Evolutionary conservation across 2,329 filamentous ascomycete genomes (phyloP).

Genomic region (Waltergamsia citrina): DNA sequence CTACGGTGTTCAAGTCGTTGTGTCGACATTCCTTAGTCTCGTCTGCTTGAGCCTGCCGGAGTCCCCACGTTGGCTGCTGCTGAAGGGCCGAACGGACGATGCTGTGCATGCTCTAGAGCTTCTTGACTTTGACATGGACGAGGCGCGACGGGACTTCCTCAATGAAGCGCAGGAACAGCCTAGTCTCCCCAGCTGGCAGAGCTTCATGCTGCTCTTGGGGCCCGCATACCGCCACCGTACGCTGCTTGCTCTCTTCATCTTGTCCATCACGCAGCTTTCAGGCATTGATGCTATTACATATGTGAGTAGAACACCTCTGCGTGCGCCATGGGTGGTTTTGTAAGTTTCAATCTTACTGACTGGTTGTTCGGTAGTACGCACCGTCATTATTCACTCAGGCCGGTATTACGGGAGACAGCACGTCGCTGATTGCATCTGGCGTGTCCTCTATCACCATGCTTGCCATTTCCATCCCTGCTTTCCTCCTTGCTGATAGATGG

Average conservation of each 20-base stretch:
- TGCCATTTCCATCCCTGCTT: conserved; percentile 44
- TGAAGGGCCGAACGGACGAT: conserved; percentile 33
- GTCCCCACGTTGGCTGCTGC: conserved; percentile 48
- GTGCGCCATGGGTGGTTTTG: neutral
- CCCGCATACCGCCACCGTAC: conserved; percentile 36
- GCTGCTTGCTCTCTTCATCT: conserved; percentile 42
- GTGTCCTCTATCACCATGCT: conserved; percentile 51
- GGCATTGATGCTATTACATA: conserved; percentile 56
- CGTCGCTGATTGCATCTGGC: conserved; percentile 51
- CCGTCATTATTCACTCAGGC: conserved; percentile 51
- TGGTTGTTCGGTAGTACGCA: conserved; percentile 41
- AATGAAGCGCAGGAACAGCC: conserved; percentile 14
- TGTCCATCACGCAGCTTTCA: conserved; percentile 49
- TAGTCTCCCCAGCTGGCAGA: conserved; percentile 20
- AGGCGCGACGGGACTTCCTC: conserved; percentile 38
- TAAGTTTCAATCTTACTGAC: neutral
- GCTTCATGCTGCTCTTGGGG: conserved; percentile 20
- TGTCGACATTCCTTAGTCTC: conserved; percentile 26
- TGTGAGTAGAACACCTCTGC: no score
- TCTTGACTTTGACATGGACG: conserved; percentile 31
- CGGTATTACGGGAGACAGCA: conserved; percentile 40
- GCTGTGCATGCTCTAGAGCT: conserved; percentile 30
- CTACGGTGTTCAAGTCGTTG: conserved; percentile 34
- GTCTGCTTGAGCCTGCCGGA: conserved; percentile 35
- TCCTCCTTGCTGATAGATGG: conserved; percentile 47